A percentile compares a stretch with the other conserved stretches of the same genome.
Evolutionary conservation across 2,329 filamentous ascomycete species (phyloP).

Genomic region (Sporothrix inflata): DNA sequence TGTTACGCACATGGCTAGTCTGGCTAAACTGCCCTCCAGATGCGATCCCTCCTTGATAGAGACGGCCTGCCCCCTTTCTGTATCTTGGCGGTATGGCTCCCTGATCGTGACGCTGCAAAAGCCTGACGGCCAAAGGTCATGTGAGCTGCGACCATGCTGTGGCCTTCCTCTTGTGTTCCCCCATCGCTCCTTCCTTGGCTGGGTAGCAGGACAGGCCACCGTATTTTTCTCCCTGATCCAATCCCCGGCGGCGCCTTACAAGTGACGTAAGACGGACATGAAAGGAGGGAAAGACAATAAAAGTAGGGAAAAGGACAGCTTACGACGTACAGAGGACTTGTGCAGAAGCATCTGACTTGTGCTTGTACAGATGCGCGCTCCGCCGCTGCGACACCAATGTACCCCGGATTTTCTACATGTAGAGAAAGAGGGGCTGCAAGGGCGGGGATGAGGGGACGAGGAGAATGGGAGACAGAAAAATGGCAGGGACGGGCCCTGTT

Average conservation of each 20-base stretch:
- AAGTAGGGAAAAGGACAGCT: too few species aligned
- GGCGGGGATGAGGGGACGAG: neutral
- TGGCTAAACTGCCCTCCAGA: neutral
- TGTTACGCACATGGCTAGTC: neutral
- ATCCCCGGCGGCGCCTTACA: neutral
- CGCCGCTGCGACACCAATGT: conserved; percentile 13
- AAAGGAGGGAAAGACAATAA: too few species aligned
- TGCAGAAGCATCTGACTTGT: neutral
- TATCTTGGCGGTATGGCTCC: too few species aligned
- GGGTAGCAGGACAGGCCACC: neutral
- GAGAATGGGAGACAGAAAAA: neutral
- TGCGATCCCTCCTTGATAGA: neutral
- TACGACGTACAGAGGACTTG: neutral
- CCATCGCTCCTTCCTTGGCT: neutral
- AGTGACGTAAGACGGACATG: neutral
- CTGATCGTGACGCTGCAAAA: neutral
- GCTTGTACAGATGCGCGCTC: neutral
- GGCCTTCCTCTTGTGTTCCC: neutral
- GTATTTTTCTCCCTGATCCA: neutral
- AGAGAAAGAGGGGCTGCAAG: neutral
- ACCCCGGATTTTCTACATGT: conserved; percentile 20
- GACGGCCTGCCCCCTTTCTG: neutral
- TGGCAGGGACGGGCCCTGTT: neutral
- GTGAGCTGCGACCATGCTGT: neutral
- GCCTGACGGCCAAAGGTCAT: neutral